These are phyloP conservation scores for Aulographum hederae DNA, from an alignment of 2,329 filamentous ascomycete species.

Conservation along the genomic window DNA sequence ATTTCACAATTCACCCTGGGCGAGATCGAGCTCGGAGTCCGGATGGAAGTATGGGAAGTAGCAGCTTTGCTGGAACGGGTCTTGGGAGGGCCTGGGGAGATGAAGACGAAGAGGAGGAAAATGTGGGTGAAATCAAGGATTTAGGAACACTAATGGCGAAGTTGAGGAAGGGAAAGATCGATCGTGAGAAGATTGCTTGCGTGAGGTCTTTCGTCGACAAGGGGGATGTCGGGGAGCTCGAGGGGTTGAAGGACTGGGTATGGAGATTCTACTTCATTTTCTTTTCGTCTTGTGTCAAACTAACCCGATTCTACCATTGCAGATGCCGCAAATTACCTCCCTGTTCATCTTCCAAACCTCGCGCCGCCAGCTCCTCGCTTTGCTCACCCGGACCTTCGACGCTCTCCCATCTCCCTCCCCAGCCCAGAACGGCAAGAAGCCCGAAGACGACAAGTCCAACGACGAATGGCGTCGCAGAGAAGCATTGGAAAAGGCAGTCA, in stretches of 20 bases:
- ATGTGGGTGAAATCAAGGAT: slow-evolving; percentile 18
- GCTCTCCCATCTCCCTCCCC: slow-evolving; percentile 30
- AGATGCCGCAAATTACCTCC: slow-evolving; percentile 73
- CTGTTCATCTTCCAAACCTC: slow-evolving; percentile 82
- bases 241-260: slow-evolving; percentile 48
- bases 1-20: slow-evolving; percentile 57
- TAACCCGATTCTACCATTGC: no score
- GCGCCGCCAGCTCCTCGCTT: slow-evolving; percentile 53
- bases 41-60: no score
- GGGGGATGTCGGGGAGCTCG: slow-evolving; percentile 55
- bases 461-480: no score
- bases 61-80: no score
- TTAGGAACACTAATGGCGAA: slow-evolving; percentile 50
- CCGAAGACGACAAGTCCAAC: no score
- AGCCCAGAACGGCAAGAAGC: background rate
- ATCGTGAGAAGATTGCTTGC: slow-evolving; percentile 78
- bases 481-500: slow-evolving; percentile 38
- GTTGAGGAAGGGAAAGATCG: slow-evolving; percentile 55
- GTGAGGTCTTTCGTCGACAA: slow-evolving; percentile 68
- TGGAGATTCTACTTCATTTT: slow-evolving; percentile 10
- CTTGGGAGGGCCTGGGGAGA: background rate
- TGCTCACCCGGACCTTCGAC: no score
- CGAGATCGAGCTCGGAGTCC: no score
- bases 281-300: no score
- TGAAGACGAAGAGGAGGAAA: background rate